Base-by-base conservation (phyloP, 306 rosid species). In the Rubus idaeus region DNA sequence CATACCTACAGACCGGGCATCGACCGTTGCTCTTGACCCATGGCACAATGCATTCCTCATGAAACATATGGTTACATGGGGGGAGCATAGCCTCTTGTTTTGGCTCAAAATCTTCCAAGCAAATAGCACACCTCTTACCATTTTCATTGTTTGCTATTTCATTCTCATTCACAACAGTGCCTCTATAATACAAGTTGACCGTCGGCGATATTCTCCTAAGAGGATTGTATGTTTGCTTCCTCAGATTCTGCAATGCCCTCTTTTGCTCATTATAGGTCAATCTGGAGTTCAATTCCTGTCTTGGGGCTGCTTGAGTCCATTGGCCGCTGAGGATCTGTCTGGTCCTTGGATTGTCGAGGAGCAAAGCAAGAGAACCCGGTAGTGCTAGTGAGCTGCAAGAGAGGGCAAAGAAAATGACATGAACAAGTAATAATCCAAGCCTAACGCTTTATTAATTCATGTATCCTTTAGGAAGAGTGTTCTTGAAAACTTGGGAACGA, bases 11-110 rank as follows among this genome's bases (percentile, higher is more conserved):
- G 6, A 89, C 85, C 0, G 97, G 98, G 75, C 98, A 95, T 60
- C 83, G 93, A 1, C 86, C 88, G 35, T 84, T 80, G 80, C 88
- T 90, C 68, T 82, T 87, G 53, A 87, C 75, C 97, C 97, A 92
- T 0, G 97, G 91, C 12, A 90, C 84, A 52, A 95, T 90, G 81
- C 98, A 95, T 10, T 89, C 89, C 74, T 89, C 96, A 69, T 92
- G 98, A 73, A 92, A 95, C 96, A 95, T 89, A 76, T 95, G 97
- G 12, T 81, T 83, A 81, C 98, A 95, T 8, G 92, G 97, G 5
- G 98, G 92, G 56, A 80, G 50, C 92, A 80, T 82, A 71, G 90
- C 97, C 68, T 90, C 96, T 68, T 90, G 69, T 75, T 51, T 84
- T 0, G 89, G 76, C 60, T 89, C 90, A 64, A 92, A 92, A 77